phyloP scores from a whole-genome alignment of 176 grass and related monocot species.

The Zizania latifolia region DNA sequence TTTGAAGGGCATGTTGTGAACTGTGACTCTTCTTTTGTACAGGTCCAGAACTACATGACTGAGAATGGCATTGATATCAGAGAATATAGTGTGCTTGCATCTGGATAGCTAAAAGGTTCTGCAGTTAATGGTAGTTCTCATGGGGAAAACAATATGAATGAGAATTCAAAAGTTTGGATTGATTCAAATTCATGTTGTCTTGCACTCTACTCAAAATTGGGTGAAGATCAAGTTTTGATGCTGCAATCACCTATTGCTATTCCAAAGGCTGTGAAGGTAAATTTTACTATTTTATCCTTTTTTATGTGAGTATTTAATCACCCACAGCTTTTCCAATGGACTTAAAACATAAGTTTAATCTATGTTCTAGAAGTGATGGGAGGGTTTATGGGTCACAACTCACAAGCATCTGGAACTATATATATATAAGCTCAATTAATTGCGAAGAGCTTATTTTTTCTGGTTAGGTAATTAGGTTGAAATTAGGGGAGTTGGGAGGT shows the following conservation, averaged over 20 bases:
- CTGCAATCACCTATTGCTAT: no score
- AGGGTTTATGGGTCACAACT: neutral
- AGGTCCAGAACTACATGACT: constrained; percentile 61
- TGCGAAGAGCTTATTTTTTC: neutral
- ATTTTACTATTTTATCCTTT: no score
- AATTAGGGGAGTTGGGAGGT: neutral
- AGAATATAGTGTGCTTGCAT: constrained; percentile 68
- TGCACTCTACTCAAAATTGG: no score
- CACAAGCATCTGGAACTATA: no score
- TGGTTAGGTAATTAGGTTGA: neutral
- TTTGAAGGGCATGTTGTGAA: constrained; percentile 1
- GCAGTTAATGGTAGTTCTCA: constrained; percentile 7
- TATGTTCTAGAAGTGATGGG: neutral
- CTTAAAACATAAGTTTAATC: neutral
- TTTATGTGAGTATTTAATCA: neutral
- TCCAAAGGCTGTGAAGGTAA: no score
- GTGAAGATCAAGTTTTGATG: no score
- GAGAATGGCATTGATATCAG: constrained; percentile 76
- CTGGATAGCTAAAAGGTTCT: constrained; percentile 47
- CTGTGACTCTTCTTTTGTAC: constrained; percentile 2
- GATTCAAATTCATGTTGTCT: no score
- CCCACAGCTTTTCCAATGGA: neutral
- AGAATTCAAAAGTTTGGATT: constrained; percentile 62
- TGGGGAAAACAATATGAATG: constrained; percentile 24
- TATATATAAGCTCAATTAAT: neutral